These are phyloP conservation scores for Rhinocladiella similis DNA, from an alignment of 2,329 filamentous ascomycete species.

Conservation along the genomic window DNA sequence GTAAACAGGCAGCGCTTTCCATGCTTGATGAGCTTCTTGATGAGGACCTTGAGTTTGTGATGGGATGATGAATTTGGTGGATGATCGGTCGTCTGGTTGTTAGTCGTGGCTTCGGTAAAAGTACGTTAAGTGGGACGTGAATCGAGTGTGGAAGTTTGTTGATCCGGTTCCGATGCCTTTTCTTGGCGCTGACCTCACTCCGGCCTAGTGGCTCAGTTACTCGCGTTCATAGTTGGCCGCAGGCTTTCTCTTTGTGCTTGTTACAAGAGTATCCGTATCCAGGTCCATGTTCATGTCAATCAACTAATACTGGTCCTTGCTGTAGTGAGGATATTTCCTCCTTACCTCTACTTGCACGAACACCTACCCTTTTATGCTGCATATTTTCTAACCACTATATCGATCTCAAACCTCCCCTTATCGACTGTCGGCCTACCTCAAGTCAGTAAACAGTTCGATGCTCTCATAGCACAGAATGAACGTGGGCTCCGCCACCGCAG, in stretches of 20 bases:
- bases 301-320: too few relatives aligned
- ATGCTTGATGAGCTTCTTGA: too few relatives aligned
- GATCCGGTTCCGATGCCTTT: background rate
- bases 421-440: background rate
- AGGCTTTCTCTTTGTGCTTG: background rate
- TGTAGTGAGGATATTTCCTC: too few relatives aligned
- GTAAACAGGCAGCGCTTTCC: too few relatives aligned
- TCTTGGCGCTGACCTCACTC: background rate
- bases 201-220: background rate
- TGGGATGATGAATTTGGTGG: too few relatives aligned
- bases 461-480: conserved; percentile 20
- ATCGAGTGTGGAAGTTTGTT: background rate
- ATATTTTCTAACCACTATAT: background rate
- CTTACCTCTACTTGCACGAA: too few relatives aligned
- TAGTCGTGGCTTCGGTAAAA: background rate
- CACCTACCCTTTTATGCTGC: too few relatives aligned
- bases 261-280: too few relatives aligned
- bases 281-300: too few relatives aligned
- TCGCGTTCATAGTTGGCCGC: background rate
- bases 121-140: background rate
- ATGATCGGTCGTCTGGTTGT: background rate
- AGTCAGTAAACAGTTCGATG: conserved; percentile 2
- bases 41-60: too few relatives aligned
- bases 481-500: conserved; percentile 16
- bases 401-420: background rate